Evolutionary conservation across 805 yeast genomes (phyloP).

Genomic region (Teunomyces tritomae): DNA sequence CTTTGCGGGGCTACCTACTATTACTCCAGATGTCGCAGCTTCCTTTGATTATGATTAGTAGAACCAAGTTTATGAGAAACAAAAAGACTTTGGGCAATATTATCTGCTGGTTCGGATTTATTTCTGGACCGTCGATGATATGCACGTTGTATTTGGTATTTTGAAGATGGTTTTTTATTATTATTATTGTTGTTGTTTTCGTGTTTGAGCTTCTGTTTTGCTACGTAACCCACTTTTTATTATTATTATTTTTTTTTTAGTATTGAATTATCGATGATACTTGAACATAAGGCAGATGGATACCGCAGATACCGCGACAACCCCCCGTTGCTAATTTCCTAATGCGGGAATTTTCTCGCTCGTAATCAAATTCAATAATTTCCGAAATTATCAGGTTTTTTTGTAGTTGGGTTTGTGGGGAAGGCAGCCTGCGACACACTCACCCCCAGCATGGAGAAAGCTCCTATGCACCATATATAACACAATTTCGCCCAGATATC

Average conservation of each 20-base stretch:
- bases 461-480: neutral
- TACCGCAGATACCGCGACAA: neutral
- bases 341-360: neutral
- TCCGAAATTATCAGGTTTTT: neutral
- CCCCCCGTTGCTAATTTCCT: neutral
- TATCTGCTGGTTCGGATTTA: slow-evolving; percentile 89
- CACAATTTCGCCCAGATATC: neutral
- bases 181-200: too few relatives aligned
- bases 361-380: neutral
- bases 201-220: neutral
- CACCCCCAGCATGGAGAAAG: too few relatives aligned
- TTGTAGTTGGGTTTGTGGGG: neutral
- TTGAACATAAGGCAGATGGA: neutral
- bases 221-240: neutral
- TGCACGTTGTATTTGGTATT: slow-evolving; percentile 74
- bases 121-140: slow-evolving; percentile 84
- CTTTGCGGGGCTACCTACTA: slow-evolving; percentile 76
- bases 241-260: neutral
- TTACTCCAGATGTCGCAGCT: slow-evolving; percentile 83
- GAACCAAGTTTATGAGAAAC: slow-evolving; percentile 54
- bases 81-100: slow-evolving; percentile 68
- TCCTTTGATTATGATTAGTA: slow-evolving; percentile 68
- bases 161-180: neutral
- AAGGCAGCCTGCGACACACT: neutral
- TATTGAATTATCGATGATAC: neutral